Percentiles rank a stretch among this genome's conserved stretches.
phyloP scores from a whole-genome alignment of 192 early-diverging fungal genomes.

The Blastocladiella britannica region DNA sequence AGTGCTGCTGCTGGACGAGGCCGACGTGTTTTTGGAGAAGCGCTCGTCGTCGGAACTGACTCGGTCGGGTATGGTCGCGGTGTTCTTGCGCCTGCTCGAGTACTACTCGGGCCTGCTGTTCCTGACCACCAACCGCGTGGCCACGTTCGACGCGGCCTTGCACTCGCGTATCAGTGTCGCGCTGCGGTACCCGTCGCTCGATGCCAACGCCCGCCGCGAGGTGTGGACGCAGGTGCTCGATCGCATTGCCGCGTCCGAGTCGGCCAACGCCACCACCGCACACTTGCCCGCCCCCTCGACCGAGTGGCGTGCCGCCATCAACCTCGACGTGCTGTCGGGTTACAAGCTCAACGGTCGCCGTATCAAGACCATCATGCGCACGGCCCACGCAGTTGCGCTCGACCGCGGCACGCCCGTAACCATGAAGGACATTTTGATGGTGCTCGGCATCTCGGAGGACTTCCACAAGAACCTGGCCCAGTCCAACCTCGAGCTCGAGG shows the following conservation, averaged over 20 bases:
- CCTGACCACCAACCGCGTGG: slow-evolving; percentile 11
- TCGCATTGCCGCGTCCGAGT: slow-evolving; percentile 1
- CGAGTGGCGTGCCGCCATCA: background rate
- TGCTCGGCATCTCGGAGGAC: no score
- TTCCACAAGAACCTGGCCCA: no score
- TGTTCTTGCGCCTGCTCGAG: slow-evolving; percentile 11
- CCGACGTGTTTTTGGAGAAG: slow-evolving; percentile 8
- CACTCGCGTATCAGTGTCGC: slow-evolving; percentile 7
- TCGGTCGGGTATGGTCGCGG: slow-evolving; percentile 1
- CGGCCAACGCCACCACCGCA: background rate
- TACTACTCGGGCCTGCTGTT: slow-evolving; percentile 12
- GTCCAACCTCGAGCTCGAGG: background rate
- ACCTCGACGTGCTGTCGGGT: background rate
- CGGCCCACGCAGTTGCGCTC: background rate
- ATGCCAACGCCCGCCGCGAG: slow-evolving; percentile 2
- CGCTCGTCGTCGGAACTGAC: slow-evolving; percentile 6
- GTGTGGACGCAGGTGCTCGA: slow-evolving; percentile 9
- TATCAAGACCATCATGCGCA: background rate
- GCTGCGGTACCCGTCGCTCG: slow-evolving; percentile 5
- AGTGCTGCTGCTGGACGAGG: slow-evolving; percentile 9
- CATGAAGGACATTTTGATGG: no score
- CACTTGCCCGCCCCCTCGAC: background rate
- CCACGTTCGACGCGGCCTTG: slow-evolving; percentile 9
- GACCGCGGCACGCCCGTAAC: background rate
- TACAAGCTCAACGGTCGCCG: slow-evolving; percentile 1